These are phyloP conservation scores for Apophysomyces trapeziformis DNA, from an alignment of 371 early-diverging fungal species.

Conservation along the genomic window DNA sequence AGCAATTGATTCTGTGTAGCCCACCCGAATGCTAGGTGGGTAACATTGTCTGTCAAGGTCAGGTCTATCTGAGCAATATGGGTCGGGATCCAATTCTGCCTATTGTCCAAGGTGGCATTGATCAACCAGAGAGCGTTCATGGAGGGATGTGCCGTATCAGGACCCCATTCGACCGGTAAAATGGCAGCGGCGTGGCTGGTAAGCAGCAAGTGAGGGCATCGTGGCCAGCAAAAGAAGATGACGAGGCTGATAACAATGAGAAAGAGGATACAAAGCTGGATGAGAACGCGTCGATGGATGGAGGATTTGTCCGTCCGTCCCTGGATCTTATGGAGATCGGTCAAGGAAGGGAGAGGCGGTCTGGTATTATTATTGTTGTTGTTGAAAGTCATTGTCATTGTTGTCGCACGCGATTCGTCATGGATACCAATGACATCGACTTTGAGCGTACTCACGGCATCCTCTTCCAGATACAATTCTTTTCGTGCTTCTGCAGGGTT, in stretches of 20 bases:
- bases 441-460: background rate
- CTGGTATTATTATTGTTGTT: background rate
- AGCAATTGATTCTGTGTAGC: slow-evolving; percentile 4
- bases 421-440: background rate
- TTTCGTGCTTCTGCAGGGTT: slow-evolving; percentile 2
- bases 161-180: slow-evolving; percentile 10
- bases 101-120: slow-evolving; percentile 24
- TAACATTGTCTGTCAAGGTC: slow-evolving; percentile 20
- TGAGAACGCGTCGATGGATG: background rate
- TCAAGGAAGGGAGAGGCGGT: background rate
- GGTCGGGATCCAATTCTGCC: slow-evolving; percentile 17
- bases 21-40: slow-evolving; percentile 20
- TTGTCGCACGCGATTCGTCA: background rate
- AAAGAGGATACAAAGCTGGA: slow-evolving; percentile 1
- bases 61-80: slow-evolving; percentile 17
- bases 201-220: slow-evolving; percentile 24
- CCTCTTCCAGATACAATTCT: slow-evolving; percentile 3
- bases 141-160: slow-evolving; percentile 4
- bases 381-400: background rate
- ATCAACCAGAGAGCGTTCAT: slow-evolving; percentile 19
- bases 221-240: slow-evolving; percentile 35
- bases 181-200: slow-evolving; percentile 14
- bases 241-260: background rate
- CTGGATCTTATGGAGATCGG: slow-evolving; percentile 1
- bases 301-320: background rate